Base-by-base conservation (phyloP, 768 basidiomycete species). In the Gymnopilus junonius region DNA sequence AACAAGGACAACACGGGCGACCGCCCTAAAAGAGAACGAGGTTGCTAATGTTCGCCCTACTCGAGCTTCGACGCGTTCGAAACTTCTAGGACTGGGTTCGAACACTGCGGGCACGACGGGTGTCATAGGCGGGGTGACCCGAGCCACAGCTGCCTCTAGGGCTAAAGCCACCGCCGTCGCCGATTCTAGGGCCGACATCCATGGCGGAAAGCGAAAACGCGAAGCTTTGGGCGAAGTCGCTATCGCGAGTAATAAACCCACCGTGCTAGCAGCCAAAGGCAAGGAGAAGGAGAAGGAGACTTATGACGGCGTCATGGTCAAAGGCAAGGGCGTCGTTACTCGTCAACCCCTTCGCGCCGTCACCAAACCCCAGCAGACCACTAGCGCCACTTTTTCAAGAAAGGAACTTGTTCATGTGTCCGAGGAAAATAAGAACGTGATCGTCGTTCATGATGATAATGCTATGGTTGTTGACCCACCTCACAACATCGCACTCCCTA, bases 151-250 rank as follows among this genome's bases (percentile, higher is more conserved):
- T 50, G 81, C 87, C 56, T 84, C 85, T 53, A 77, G 82, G 69
- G 82, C 85, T 29, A 87, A 87, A 75, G 71, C 79, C 43, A 73
- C 79, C 71, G 66, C 72, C 27, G 53, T 40, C 17, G 73, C 79
- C 31, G 74, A 54, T 74, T 76, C 64, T 51, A 82, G 85, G 65
- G 68, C 74, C 21, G 88, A 90, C 29, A 73, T 76, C 8, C 77
- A 80, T 34, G 81, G 81, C 3, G 87, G 84, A 54, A 93, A 93
- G 74, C 84, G 93, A 65, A 94, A 94, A 74, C 89, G 93, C 43
- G 89, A 90, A 54, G 92, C 92, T 0, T 80, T 94, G 27, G 88
- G 87, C 32, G 93, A 94, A 74, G 89, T 93, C 43, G 83, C 87
- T 8, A 78, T 75, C 12, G 71, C 78, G 21, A 77, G 73, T 64